Conservation (phyloP, 805 yeast genomes). For the Naumovozyma castellii region DNA sequence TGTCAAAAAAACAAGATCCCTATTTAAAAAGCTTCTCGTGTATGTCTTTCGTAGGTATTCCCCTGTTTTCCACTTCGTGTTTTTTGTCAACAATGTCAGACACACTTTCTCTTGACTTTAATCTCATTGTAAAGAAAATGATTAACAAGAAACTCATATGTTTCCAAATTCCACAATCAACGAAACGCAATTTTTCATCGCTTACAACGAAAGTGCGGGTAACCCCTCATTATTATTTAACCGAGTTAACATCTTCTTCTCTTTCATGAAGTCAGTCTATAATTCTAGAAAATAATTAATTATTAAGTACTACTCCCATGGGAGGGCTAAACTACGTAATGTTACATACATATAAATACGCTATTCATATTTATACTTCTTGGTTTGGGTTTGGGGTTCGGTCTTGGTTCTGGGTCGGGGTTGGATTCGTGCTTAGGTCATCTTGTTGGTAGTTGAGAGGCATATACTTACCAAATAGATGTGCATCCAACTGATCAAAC, state of each 20-base stretch:
- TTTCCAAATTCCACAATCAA: background rate
- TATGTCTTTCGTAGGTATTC: background rate
- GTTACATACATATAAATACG: no score
- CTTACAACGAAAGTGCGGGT: no score
- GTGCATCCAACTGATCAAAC: conserved; percentile 76
- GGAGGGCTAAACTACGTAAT: background rate
- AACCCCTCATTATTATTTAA: no score
- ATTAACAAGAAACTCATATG: background rate
- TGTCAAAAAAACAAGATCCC: background rate
- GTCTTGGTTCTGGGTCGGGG: no score
- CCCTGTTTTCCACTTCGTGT: background rate
- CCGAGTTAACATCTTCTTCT: no score
- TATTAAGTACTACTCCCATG: background rate
- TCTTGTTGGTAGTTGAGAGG: background rate
- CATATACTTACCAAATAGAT: conserved; percentile 64
- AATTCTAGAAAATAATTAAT: background rate
- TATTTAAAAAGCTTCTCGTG: background rate
- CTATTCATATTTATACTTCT: no score
- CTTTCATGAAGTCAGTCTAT: background rate
- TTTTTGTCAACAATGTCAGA: background rate
- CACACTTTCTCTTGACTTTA: background rate
- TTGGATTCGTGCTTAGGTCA: no score
- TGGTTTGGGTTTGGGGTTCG: no score
- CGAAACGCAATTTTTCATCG: background rate
- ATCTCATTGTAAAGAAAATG: background rate